These are phyloP conservation scores for Phytophthora cryptogea DNA, from an alignment of 352 stramenopile species.

Conservation along the genomic window DNA sequence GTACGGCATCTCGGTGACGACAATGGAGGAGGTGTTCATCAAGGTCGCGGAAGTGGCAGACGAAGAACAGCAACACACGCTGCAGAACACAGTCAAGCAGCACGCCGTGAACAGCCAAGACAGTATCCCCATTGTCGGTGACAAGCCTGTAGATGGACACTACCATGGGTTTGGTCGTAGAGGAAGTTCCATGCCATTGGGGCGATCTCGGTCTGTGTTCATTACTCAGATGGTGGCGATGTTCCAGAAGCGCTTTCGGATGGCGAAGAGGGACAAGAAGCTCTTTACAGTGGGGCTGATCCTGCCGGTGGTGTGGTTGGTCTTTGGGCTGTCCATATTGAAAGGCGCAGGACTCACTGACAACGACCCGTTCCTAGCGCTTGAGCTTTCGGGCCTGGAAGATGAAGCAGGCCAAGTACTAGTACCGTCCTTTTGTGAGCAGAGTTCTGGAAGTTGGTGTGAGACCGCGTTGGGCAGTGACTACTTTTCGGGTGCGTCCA, in stretches of 20 bases:
- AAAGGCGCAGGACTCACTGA: slow-evolving; percentile 26
- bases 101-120: slow-evolving; percentile 17
- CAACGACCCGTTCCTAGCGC: slow-evolving; percentile 30
- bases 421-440: slow-evolving; percentile 19
- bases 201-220: slow-evolving; percentile 23
- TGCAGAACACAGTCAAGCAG: slow-evolving; percentile 37
- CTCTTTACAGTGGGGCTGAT: slow-evolving; percentile 22
- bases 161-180: slow-evolving; percentile 16
- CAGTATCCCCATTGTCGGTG: slow-evolving; percentile 26
- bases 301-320: slow-evolving; percentile 25
- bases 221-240: slow-evolving; percentile 26
- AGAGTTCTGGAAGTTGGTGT: slow-evolving; percentile 27
- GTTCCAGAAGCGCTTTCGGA: slow-evolving; percentile 26
- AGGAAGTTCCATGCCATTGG: slow-evolving; percentile 21
- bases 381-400: slow-evolving; percentile 22
- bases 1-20: slow-evolving; percentile 83
- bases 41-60: slow-evolving; percentile 59
- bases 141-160: slow-evolving; percentile 17
- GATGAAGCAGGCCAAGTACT: slow-evolving; percentile 14
- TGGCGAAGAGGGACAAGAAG: slow-evolving; percentile 29
- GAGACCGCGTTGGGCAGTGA: slow-evolving; percentile 19
- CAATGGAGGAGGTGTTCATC: slow-evolving; percentile 82
- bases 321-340: slow-evolving; percentile 31
- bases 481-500: slow-evolving; percentile 29
- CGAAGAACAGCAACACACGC: slow-evolving; percentile 53